A percentile compares a stretch with the other conserved stretches of the same genome.
Evolutionary conservation across 352 stramenopile species (phyloP).

Genomic region (Phytophthora tentaculata): DNA sequence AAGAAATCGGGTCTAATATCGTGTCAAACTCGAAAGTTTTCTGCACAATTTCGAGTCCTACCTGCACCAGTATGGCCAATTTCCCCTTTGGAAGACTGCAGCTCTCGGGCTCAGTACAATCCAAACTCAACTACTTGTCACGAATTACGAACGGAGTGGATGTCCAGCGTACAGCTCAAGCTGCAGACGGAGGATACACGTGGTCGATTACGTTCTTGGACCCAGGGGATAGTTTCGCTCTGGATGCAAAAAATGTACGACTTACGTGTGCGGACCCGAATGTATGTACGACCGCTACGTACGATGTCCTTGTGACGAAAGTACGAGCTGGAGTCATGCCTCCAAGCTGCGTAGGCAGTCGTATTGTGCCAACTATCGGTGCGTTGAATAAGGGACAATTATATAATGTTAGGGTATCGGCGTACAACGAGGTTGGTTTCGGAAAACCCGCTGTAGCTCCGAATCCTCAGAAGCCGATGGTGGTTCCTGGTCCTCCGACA

Average conservation of each 20-base stretch:
- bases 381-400: constrained; percentile 89
- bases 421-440: constrained; percentile 95
- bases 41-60: constrained; percentile 41
- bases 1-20: constrained; percentile 71
- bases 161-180: constrained; percentile 62
- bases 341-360: constrained; percentile 73
- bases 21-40: constrained; percentile 59
- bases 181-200: constrained; percentile 66
- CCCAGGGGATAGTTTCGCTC: constrained; percentile 73
- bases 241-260: constrained; percentile 42
- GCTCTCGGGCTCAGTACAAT: constrained; percentile 75
- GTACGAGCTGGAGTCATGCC: constrained; percentile 78
- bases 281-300: constrained; percentile 39
- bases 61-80: constrained; percentile 44
- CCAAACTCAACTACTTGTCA: constrained; percentile 64
- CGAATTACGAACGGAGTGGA: constrained; percentile 66
- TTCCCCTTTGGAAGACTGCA: constrained; percentile 43
- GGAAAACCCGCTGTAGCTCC: constrained; percentile 61
- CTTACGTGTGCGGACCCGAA: constrained; percentile 20
- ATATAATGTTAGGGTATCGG: constrained; percentile 95
- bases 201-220: constrained; percentile 95
- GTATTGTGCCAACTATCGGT: constrained; percentile 72
- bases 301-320: constrained; percentile 59
- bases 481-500: constrained; percentile 73
- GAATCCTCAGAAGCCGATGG: constrained; percentile 77